Evolutionary conservation across 495 filamentous ascomycete species (phyloP).

Genomic region (Rostrohypoxylon terebratum): DNA sequence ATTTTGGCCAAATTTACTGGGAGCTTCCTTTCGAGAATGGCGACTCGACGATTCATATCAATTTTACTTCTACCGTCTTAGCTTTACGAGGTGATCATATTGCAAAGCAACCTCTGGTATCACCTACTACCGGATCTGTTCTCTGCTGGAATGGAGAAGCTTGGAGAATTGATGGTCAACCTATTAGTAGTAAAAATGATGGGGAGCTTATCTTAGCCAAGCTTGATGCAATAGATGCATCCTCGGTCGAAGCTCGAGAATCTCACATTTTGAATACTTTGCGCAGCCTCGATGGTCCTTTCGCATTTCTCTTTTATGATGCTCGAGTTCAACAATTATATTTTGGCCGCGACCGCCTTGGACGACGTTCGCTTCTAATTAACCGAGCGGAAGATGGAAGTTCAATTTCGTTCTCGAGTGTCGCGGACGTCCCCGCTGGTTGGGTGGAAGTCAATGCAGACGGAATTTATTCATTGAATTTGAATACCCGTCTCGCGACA

Average conservation of each 20-base stretch:
- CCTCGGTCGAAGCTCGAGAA: constrained; percentile 41
- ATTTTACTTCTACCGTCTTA: constrained; percentile 85
- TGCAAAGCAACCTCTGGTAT: constrained; percentile 77
- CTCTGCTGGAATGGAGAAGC: constrained; percentile 99
- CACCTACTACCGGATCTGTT: constrained; percentile 69
- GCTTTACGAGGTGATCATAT: constrained; percentile 81
- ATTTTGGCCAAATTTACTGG: constrained; percentile 57
- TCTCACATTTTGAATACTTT: constrained; percentile 65
- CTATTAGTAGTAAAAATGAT: constrained; percentile 76
- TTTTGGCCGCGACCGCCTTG: constrained; percentile 87
- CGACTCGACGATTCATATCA: constrained; percentile 58
- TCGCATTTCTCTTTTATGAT: constrained; percentile 92
- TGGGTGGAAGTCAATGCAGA: constrained; percentile 88
- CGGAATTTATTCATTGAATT: constrained; percentile 75
- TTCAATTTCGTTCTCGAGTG: constrained; percentile 77
- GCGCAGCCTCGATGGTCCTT: constrained; percentile 80
- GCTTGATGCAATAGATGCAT: constrained; percentile 64
- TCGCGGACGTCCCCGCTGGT: constrained; percentile 67
- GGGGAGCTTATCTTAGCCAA: constrained; percentile 75
- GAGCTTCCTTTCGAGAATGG: constrained; percentile 38
- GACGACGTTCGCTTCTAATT: constrained; percentile 81
- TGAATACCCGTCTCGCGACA: constrained; percentile 57
- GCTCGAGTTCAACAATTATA: constrained; percentile 67
- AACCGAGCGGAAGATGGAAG: constrained; percentile 56
- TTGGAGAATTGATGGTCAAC: constrained; percentile 74